These are phyloP conservation scores for Marasmius fiardii DNA, from an alignment of 1,284 basidiomycete species.

Conservation along the genomic window DNA sequence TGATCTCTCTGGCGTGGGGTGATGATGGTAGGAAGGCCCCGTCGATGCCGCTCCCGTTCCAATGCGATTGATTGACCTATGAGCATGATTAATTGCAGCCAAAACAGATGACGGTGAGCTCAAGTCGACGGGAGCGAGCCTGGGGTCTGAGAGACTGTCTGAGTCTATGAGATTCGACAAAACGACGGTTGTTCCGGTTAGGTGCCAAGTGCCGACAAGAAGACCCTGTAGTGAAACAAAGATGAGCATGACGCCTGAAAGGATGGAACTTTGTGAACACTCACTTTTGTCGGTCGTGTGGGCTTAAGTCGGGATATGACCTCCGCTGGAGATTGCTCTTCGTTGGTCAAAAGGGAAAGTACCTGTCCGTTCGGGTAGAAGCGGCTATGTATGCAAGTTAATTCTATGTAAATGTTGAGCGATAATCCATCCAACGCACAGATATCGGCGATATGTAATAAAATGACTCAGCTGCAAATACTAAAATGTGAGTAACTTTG, in stretches of 20 bases:
- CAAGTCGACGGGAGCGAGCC: conserved; percentile 9
- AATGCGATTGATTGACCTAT: conserved; percentile 1
- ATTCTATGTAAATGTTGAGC: not conserved
- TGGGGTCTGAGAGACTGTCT: conserved; percentile 23
- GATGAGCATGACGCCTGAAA: not conserved
- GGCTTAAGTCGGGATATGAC: conserved; percentile 79
- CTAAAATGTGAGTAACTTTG: conserved; percentile 3
- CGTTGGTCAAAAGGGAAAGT: conserved; percentile 83
- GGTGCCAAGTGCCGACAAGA: conserved; percentile 65
- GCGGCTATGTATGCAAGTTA: conserved; percentile 45
- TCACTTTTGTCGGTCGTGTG: conserved; percentile 72
- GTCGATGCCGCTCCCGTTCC: not conserved
- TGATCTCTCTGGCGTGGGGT: not conserved
- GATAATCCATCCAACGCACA: conserved; percentile 43
- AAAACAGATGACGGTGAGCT: conserved; percentile 2
- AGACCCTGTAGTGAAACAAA: conserved; percentile 59
- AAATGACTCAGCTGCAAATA: conserved; percentile 58
- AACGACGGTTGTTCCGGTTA: conserved; percentile 55
- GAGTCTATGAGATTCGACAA: conserved; percentile 64
- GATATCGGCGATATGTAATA: conserved; percentile 81
- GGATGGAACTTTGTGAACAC: not conserved
- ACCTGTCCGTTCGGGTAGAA: conserved; percentile 89
- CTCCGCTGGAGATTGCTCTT: conserved; percentile 70
- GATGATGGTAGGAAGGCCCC: not conserved
- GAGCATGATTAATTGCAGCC: not conserved